Conservation (phyloP, 768 basidiomycete species). For the Clitopilus passeckerianus region DNA sequence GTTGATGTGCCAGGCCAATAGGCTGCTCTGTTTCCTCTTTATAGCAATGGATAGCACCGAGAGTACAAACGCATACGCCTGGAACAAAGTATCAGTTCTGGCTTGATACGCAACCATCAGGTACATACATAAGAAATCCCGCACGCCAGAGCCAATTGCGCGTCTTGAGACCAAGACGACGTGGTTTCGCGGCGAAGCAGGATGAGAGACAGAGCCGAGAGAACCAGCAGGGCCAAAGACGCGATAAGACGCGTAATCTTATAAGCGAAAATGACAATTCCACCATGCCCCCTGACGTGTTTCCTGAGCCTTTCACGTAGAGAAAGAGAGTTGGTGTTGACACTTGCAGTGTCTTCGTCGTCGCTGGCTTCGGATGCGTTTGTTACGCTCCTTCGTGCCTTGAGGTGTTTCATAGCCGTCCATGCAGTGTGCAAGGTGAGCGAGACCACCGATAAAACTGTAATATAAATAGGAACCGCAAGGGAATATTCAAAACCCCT, state of each 20-base stretch:
- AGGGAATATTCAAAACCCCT: not conserved
- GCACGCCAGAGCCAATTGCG: slow-evolving; percentile 21
- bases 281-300: slow-evolving; percentile 40
- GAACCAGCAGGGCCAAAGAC: slow-evolving; percentile 39
- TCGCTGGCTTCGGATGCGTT: not conserved
- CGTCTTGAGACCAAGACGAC: not conserved
- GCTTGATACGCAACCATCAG: not conserved
- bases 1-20: slow-evolving; percentile 41
- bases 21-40: slow-evolving; percentile 28
- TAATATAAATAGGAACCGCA: not conserved
- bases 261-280: slow-evolving; percentile 39
- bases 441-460: no score
- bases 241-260: slow-evolving; percentile 41
- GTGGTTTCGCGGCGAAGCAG: slow-evolving; percentile 10
- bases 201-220: slow-evolving; percentile 41
- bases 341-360: not conserved
- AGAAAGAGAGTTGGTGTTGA: not conserved
- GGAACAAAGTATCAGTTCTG: not conserved
- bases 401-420: no score
- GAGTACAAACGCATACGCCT: slow-evolving; percentile 43
- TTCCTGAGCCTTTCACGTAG: slow-evolving; percentile 16
- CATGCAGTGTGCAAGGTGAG: no score
- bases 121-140: slow-evolving; percentile 13
- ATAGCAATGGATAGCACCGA: slow-evolving; percentile 34
- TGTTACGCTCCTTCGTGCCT: not conserved